Percentiles rank a stretch among this genome's conserved stretches.
Evolutionary conservation across 768 basidiomycete genomes (phyloP).

Genomic region (Boletus subcaerulescens): DNA sequence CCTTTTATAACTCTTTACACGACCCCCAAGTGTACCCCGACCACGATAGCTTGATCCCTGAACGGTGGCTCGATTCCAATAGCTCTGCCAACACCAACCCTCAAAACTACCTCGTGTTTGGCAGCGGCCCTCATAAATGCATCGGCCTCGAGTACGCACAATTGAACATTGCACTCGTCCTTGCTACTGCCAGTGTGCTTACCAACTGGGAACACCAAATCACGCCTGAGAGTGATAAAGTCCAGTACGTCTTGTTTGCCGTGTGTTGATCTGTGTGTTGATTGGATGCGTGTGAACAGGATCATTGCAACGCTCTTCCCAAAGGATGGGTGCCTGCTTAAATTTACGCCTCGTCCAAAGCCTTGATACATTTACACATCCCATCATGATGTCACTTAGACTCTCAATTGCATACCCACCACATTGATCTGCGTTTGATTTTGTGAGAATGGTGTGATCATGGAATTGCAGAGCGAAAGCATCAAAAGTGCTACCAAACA

Average conservation of each 20-base stretch:
- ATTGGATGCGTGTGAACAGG: conserved; percentile 35
- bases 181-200: conserved; percentile 77
- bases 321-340: conserved; percentile 83
- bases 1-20: conserved; percentile 89
- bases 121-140: conserved; percentile 89
- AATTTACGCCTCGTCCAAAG: conserved; percentile 59
- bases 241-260: conserved; percentile 57
- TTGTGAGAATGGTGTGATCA: too few species aligned
- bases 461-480: too few species aligned
- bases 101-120: conserved; percentile 95
- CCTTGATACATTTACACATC: conserved; percentile 6
- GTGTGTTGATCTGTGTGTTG: not conserved
- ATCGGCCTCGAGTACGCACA: conserved; percentile 91
- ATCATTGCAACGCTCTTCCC: conserved; percentile 98
- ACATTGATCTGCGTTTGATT: conserved; percentile 14
- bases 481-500: too few species aligned
- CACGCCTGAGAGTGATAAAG: conserved; percentile 76
- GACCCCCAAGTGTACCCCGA: conserved; percentile 86
- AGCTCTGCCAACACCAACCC: conserved; percentile 78
- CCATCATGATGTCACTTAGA: not conserved
- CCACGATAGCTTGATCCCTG: conserved; percentile 79
- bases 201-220: conserved; percentile 85
- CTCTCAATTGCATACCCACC: conserved; percentile 2
- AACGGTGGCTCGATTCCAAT: conserved; percentile 89
- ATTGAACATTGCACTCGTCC: conserved; percentile 83